A percentile compares a stretch with the other conserved stretches of the same genome.
These are phyloP conservation scores for Nicotiana tomentosiformis DNA, from an alignment of 257 asterid species.

Conservation along the genomic window DNA sequence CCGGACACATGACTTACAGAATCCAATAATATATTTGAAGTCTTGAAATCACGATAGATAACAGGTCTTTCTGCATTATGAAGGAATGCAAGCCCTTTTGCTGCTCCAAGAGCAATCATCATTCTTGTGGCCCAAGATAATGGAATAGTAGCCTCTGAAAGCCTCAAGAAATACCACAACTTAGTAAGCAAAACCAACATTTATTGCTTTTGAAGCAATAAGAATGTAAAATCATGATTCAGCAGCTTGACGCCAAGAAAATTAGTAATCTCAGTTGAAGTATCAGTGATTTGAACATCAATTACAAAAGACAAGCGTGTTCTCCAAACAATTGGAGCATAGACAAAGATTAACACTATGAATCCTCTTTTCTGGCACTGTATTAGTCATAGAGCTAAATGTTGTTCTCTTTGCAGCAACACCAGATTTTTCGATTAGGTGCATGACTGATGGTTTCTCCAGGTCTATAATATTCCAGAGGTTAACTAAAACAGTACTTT, in stretches of 20 bases:
- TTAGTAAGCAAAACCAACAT: slow-evolving; percentile 29
- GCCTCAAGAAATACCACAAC: slow-evolving; percentile 58
- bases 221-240: not conserved
- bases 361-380: not conserved
- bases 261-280: not conserved
- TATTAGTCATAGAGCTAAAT: not conserved
- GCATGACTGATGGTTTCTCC: not conserved
- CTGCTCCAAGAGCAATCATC: slow-evolving; percentile 99
- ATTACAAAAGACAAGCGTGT: not conserved
- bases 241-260: not conserved
- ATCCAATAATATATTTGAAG: slow-evolving; percentile 89
- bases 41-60: slow-evolving; percentile 95
- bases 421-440: not conserved
- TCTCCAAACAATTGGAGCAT: not conserved
- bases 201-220: not conserved
- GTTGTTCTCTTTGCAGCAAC: not conserved
- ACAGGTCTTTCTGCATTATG: slow-evolving; percentile 98
- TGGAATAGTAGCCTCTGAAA: slow-evolving; percentile 77
- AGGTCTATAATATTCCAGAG: not conserved
- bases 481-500: not conserved
- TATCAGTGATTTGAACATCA: not conserved
- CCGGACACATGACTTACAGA: slow-evolving; percentile 52
- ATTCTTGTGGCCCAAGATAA: slow-evolving; percentile 93
- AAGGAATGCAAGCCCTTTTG: slow-evolving; percentile 98
- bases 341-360: not conserved